Percentiles rank a stretch among this genome's conserved stretches.
phyloP scores from a whole-genome alignment of 495 filamentous ascomycete genomes.

The Tuber borchii region DNA sequence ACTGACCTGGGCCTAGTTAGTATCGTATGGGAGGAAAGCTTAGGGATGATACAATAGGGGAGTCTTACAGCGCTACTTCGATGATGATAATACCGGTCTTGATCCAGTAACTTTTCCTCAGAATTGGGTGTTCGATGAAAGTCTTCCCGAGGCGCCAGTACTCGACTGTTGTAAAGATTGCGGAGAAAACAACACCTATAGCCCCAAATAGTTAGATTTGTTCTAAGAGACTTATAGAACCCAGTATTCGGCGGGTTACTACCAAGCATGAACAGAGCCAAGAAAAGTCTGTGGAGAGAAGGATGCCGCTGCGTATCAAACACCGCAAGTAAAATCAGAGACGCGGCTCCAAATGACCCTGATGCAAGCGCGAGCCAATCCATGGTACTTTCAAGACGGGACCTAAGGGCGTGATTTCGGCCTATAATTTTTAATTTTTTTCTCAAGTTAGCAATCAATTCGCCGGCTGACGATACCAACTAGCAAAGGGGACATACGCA shows the following conservation, averaged over 20 bases:
- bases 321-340: constrained; percentile 72
- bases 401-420: constrained; percentile 34
- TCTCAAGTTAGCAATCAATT: constrained; percentile 6
- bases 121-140: constrained; percentile 52
- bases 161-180: constrained; percentile 49
- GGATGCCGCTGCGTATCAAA: constrained; percentile 72
- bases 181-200: constrained; percentile 35
- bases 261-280: constrained; percentile 77
- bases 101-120: constrained; percentile 71
- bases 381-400: constrained; percentile 58
- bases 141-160: constrained; percentile 71
- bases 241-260: constrained; percentile 27
- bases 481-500: constrained; percentile 65
- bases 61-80: constrained; percentile 56
- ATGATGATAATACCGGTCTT: constrained; percentile 75
- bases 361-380: constrained; percentile 63
- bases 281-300: constrained; percentile 64
- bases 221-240: background rate
- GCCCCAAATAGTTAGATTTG: background rate
- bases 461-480: constrained; percentile 66
- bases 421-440: constrained; percentile 14
- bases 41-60: background rate
- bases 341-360: constrained; percentile 66
- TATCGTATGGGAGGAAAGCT: too few relatives aligned
- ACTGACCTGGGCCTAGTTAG: constrained; percentile 23